Conservation (phyloP, 75 land plant genomes). For the Cupressus sempervirens region DNA sequence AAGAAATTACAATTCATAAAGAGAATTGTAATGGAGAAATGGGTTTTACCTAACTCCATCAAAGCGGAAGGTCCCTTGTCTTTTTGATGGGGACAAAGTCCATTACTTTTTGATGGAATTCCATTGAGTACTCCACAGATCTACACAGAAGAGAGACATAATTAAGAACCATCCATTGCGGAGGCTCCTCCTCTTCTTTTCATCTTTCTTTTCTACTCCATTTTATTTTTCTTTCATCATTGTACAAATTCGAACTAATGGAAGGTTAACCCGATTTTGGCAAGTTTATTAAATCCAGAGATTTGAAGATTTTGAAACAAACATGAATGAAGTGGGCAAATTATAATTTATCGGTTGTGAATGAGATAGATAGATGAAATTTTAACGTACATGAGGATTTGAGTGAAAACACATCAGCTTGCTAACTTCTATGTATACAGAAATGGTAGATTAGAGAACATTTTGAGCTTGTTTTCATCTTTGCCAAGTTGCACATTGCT, state of each 20-base stretch:
- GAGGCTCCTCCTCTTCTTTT: slow-evolving; percentile 12
- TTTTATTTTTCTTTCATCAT: slow-evolving; percentile 10
- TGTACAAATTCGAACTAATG: neutral
- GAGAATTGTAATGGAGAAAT: too few relatives aligned
- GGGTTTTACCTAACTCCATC: too few relatives aligned
- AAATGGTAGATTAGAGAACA: neutral
- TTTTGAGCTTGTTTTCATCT: too few relatives aligned
- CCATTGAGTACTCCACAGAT: slow-evolving; percentile 37
- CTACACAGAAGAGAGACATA: slow-evolving; percentile 63
- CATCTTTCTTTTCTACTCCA: slow-evolving; percentile 7
- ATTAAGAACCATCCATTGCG: slow-evolving; percentile 53
- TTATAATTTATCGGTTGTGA: neutral
- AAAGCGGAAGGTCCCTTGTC: too few relatives aligned
- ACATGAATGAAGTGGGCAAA: too few relatives aligned
- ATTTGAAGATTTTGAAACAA: too few relatives aligned
- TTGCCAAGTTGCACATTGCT: neutral
- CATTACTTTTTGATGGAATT: slow-evolving; percentile 53
- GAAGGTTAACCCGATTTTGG: neutral
- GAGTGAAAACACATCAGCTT: neutral
- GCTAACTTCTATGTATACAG: neutral
- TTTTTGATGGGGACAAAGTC: too few relatives aligned
- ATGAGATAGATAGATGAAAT: too few relatives aligned
- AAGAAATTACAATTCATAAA: too few relatives aligned
- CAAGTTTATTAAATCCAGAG: neutral
- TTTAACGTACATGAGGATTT: neutral